These are phyloP conservation scores for Gnomoniopsis smithogilvyi DNA, from an alignment of 2,329 filamentous ascomycete genomes.

Conservation along the genomic window DNA sequence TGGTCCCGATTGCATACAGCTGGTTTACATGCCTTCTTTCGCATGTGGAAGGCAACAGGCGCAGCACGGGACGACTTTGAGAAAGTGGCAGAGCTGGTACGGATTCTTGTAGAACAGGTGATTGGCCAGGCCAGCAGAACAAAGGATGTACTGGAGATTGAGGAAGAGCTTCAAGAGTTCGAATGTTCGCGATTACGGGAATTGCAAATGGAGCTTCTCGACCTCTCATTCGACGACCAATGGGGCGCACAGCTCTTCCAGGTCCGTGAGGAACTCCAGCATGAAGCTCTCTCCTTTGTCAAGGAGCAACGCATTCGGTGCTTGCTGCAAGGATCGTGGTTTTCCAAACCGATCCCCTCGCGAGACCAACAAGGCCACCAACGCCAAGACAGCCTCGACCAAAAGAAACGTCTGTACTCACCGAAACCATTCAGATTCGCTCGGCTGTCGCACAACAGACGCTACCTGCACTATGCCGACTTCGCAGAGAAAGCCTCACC, in stretches of 20 bases:
- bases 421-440: conserved; percentile 75
- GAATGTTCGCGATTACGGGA: conserved; percentile 76
- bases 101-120: conserved; percentile 86
- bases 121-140: conserved; percentile 78
- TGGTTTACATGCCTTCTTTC: conserved; percentile 81
- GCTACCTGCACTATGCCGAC: conserved; percentile 86
- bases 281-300: conserved; percentile 92
- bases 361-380: conserved; percentile 34
- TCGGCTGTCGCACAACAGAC: conserved; percentile 84
- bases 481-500: conserved; percentile 64
- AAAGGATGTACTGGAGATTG: conserved; percentile 81
- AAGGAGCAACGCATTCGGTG: conserved; percentile 95
- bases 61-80: conserved; percentile 85
- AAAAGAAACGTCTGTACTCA: conserved; percentile 38
- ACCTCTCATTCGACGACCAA: conserved; percentile 87
- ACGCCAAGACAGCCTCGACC: conserved; percentile 39
- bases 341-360: conserved; percentile 50
- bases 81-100: conserved; percentile 86
- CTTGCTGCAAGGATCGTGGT: conserved; percentile 87
- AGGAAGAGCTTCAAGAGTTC: conserved; percentile 83
- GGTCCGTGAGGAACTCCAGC: conserved; percentile 85
- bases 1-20: conserved; percentile 90
- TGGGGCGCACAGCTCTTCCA: conserved; percentile 90
- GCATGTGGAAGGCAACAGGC: conserved; percentile 87
- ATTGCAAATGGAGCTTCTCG: conserved; percentile 89